Evolutionary conservation across 1,139 yeast genomes (phyloP).

Genomic region (Insectozyma bohioensis): DNA sequence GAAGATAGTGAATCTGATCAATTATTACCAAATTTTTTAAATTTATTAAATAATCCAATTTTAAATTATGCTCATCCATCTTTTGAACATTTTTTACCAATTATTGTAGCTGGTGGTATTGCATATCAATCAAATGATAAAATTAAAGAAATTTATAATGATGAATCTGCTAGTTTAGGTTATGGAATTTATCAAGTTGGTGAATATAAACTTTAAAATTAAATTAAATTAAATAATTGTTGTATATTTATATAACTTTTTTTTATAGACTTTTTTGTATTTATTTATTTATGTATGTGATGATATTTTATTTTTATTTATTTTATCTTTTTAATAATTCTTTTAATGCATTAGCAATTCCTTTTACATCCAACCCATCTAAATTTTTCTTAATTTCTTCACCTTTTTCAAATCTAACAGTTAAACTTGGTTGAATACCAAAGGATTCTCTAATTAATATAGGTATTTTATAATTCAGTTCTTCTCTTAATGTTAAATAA

Average conservation of each 20-base stretch:
- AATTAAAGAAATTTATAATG: conserved; percentile 48
- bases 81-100: conserved; percentile 69
- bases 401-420: conserved; percentile 65
- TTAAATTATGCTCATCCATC: conserved; percentile 67
- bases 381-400: conserved; percentile 40
- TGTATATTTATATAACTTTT: too few species aligned
- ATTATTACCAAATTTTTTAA: conserved; percentile 15
- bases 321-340: conserved; percentile 33
- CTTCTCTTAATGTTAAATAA: conserved; percentile 60
- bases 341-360: conserved; percentile 36
- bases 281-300: not conserved
- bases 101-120: conserved; percentile 67
- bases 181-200: conserved; percentile 66
- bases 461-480: conserved; percentile 49
- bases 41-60: conserved; percentile 24
- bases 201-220: conserved; percentile 8
- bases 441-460: conserved; percentile 74
- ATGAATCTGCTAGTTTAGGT: conserved; percentile 50
- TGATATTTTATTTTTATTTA: not conserved
- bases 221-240: too few species aligned
- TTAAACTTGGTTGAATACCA: conserved; percentile 70
- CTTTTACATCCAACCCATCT: conserved; percentile 47
- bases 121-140: conserved; percentile 30
- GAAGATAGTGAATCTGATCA: conserved; percentile 7
- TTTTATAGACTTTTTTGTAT: too few species aligned